Evolutionary conservation across 1,139 yeast species (phyloP).

Genomic region (Candida smagusa): DNA sequence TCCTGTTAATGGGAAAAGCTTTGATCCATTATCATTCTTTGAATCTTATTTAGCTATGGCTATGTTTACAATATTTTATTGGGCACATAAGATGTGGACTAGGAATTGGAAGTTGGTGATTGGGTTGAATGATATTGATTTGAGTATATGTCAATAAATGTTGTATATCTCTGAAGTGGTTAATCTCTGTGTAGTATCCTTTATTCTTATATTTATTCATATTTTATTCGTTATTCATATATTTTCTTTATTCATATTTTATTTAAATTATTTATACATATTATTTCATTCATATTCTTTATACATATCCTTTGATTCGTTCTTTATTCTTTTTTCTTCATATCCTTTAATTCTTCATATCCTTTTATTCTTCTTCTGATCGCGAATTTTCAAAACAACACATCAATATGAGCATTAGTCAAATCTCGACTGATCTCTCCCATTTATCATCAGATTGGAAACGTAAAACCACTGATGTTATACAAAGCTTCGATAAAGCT

Average conservation of each 20-base stretch:
- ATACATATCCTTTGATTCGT: no score
- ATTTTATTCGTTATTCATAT: no score
- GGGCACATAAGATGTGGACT: constrained; percentile 48
- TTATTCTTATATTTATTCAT: no score
- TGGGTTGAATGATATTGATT: constrained; percentile 45
- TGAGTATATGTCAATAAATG: constrained; percentile 38
- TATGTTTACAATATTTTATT: constrained; percentile 45
- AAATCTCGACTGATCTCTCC: constrained; percentile 53
- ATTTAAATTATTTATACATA: no score
- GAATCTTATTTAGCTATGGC: constrained; percentile 54
- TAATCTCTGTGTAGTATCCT: no score
- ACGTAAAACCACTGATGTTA: constrained; percentile 65
- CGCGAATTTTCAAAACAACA: background rate
- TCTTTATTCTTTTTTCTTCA: no score
- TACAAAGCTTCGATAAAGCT: constrained; percentile 63
- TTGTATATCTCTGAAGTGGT: no score
- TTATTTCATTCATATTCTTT: no score
- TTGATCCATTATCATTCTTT: constrained; percentile 44
- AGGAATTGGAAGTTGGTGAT: constrained; percentile 39
- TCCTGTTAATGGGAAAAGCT: constrained; percentile 29
- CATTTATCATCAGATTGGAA: constrained; percentile 65
- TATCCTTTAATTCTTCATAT: no score
- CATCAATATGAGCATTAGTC: constrained; percentile 37
- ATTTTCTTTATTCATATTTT: no score
- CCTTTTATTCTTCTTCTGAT: no score